These are phyloP conservation scores for Debaryomyces udenii DNA, from an alignment of 1,139 yeast species.

Conservation along the genomic window DNA sequence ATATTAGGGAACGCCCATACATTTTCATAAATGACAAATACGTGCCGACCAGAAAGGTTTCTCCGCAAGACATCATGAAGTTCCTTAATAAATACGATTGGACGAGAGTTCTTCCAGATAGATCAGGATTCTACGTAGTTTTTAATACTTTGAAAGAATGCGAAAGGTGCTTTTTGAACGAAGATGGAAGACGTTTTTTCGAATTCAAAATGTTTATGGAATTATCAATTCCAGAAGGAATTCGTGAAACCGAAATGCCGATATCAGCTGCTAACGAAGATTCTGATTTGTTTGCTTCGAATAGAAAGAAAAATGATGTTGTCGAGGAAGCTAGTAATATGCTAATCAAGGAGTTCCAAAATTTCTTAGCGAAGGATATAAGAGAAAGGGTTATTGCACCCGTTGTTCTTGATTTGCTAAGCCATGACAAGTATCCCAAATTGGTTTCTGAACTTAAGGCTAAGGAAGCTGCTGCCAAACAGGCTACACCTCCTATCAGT, in stretches of 20 bases:
- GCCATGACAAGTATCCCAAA: conserved; percentile 61
- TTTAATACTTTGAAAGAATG: conserved; percentile 70
- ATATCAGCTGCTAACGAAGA: conserved; percentile 12
- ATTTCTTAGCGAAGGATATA: conserved; percentile 69
- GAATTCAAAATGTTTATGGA: conserved; percentile 61
- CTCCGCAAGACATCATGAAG: conserved; percentile 57
- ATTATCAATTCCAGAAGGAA: conserved; percentile 46
- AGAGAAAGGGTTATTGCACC: conserved; percentile 78
- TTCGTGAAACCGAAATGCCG: conserved; percentile 11
- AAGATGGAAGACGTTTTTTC: conserved; percentile 61
- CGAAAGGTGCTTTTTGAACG: conserved; percentile 62
- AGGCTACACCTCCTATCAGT: conserved; percentile 20
- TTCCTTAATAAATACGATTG: conserved; percentile 60
- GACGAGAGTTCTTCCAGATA: conserved; percentile 65
- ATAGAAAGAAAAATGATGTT: conserved; percentile 25
- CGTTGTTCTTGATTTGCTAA: conserved; percentile 61
- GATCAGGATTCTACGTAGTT: conserved; percentile 69
- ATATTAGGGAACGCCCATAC: conserved; percentile 58
- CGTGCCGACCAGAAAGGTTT: conserved; percentile 53
- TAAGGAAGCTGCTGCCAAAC: conserved; percentile 35
- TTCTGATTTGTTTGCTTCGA: conserved; percentile 14
- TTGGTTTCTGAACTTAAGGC: conserved; percentile 48
- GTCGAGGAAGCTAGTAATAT: conserved; percentile 62
- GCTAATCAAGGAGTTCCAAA: conserved; percentile 64
- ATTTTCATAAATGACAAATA: conserved; percentile 57